Evolutionary conservation across 208 protist genomes (phyloP), one percentile per base, ranked within the genome.

Genomic region (Naegleria gruberi): DNA sequence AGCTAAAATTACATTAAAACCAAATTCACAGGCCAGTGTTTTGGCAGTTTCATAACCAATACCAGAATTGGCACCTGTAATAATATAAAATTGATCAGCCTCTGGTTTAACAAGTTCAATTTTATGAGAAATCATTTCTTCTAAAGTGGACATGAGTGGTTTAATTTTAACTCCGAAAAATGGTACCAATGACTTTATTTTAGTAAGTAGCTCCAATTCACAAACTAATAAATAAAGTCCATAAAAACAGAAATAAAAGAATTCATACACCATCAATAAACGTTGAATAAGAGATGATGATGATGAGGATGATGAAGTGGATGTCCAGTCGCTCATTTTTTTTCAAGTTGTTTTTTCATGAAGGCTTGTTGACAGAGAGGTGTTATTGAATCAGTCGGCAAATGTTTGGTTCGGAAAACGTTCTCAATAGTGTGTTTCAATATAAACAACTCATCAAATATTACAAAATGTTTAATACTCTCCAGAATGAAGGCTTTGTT

Each of bases 11-110:
- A 88, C 46, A 65, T 88, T 37, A 43, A 26, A 55, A 8, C 45
- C 45, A 77, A 77, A 77, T n/a, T 47, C 15, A 30, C 10, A 26
- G 1, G 84, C 84, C 19, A 88, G 65, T 12, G 34, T 43, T 30
- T 43, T 55, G 0, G 45, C 84, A 4, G 84, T 88, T 88, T 88
- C 84, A 40, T n/a, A 65, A 10, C 84, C 84, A 43, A 88, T 88
- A n/a, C 84, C 84, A 12, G 45, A 40, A 26, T 88, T 88, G 30
- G 84, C 8, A 19, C 84, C 84, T 30, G 84, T 88, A 12, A 88
- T 26, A 0, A 88, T 57, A 17, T 30, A 30, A 87, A 57, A 87
- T 55, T 55, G 7, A 42, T 87, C 77, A 19, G 65, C 1, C 0
- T 30, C 34, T 19, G 30, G 30, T 37, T 77, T 37, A 7, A 77